Evolutionary conservation across 495 filamentous ascomycete species (phyloP).

Genomic region (Neurospora sublineolata): DNA sequence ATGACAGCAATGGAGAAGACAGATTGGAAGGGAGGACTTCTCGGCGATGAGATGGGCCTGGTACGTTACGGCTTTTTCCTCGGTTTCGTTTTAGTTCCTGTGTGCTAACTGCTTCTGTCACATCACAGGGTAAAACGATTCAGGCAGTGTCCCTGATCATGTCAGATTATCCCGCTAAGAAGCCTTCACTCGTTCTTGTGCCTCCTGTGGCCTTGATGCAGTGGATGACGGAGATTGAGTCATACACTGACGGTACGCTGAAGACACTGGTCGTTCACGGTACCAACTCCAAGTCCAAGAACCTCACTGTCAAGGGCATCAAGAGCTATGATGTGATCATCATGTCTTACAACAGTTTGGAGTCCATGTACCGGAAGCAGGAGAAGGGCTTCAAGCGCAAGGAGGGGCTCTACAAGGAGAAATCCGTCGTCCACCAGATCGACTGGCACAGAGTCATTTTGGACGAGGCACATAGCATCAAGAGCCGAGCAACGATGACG

Average conservation of each 20-base stretch:
- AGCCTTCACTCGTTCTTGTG: conserved; percentile 78
- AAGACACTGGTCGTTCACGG: conserved; percentile 86
- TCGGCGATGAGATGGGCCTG: conserved; percentile 97
- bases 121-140: conserved; percentile 69
- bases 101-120: background rate
- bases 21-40: conserved; percentile 72
- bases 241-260: conserved; percentile 80
- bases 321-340: conserved; percentile 83
- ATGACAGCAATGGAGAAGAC: conserved; percentile 81
- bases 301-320: conserved; percentile 57
- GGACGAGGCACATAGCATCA: conserved; percentile 95
- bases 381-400: conserved; percentile 79
- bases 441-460: conserved; percentile 85
- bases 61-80: background rate
- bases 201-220: conserved; percentile 95
- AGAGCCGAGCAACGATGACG: conserved; percentile 75
- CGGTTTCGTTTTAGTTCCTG: background rate
- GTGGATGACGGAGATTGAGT: conserved; percentile 86
- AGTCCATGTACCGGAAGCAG: conserved; percentile 85
- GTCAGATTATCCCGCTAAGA: conserved; percentile 79
- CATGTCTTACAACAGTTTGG: conserved; percentile 90
- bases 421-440: conserved; percentile 78
- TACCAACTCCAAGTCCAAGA: conserved; percentile 70
- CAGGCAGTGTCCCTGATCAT: conserved; percentile 94
- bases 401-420: conserved; percentile 56